Base-by-base conservation (phyloP, 208 protist genomes). In the Acanthamoeba triangularis region DNA sequence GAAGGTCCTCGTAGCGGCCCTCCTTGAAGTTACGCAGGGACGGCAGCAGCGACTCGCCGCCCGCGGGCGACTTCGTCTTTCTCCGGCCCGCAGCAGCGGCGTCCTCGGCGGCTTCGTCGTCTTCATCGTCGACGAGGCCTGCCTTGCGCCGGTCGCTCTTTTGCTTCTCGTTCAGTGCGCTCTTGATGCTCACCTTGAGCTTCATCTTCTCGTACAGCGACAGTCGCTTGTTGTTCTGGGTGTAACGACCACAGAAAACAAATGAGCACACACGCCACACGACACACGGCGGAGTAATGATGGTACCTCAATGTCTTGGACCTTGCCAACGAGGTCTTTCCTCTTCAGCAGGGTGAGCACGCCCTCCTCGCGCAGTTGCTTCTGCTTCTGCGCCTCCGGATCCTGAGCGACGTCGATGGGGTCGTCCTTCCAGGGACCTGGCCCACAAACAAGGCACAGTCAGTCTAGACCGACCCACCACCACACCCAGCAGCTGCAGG, bases 141-240 rank as follows among this genome's bases (percentile, higher is more conserved):
- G 25, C 61, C 61, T 67, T 67, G 61, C 61, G 61, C 28, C 61
- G 16, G 8, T 80, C 72, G 33, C 8, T 30, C 72, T 80, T 33
- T 80, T 44, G 72, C 72, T 80, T 80, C 35, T 80, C 72, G 30
- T 11, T 49, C 72, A 80, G 37, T 8, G 72, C 72, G 72, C 33
- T 80, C 72, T 80, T 37, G 13, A 80, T 20, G 72, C 72, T 80
- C 35, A 80, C 72, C 35, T 80, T 80, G 37, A 80, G 72, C 72
- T 80, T 80, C 72, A 80, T 80, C 72, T 80, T 80, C 23, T 80
- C 72, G 20, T 80, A 80, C 72, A 80, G 37, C 18, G 72, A 80
- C 28, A 80, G 37, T 3, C n/a, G 14, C 72, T 80, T 80, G 35
- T 80, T 80, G 72, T 37, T 80, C 72, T 80, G 72, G 2, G 1